Conservation (phyloP, 2,329 filamentous ascomycete genomes). For the Mariannaea elegans region DNA sequence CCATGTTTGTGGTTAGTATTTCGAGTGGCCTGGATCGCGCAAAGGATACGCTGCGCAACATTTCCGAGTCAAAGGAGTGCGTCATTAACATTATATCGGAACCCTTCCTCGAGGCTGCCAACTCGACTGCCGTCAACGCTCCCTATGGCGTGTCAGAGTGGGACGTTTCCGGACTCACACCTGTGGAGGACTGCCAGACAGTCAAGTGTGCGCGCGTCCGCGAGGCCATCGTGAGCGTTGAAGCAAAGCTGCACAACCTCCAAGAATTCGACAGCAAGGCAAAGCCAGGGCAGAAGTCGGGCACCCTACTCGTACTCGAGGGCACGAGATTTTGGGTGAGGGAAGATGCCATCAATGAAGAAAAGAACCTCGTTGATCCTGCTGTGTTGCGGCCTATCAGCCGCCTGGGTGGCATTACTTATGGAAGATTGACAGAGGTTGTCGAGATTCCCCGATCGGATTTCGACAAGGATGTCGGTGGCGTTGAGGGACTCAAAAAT, state of each 20-base stretch:
- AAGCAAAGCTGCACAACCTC: conserved; percentile 78
- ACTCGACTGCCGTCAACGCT: conserved; percentile 80
- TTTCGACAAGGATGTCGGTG: conserved; percentile 61
- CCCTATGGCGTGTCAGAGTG: conserved; percentile 83
- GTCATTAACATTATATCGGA: conserved; percentile 89
- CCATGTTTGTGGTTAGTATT: conserved; percentile 75
- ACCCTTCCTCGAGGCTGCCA: conserved; percentile 86
- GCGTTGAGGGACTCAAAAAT: conserved; percentile 64
- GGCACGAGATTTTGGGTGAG: conserved; percentile 88
- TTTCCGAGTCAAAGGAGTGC: conserved; percentile 77
- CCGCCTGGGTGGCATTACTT: conserved; percentile 87
- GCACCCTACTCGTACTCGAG: conserved; percentile 80
- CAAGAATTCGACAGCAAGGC: conserved; percentile 80
- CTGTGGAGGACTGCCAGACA: conserved; percentile 67
- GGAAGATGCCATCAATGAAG: conserved; percentile 86
- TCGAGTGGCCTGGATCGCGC: conserved; percentile 56
- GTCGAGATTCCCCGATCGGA: conserved; percentile 75
- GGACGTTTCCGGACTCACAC: conserved; percentile 79
- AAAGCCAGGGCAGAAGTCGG: conserved; percentile 77
- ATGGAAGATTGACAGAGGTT: conserved; percentile 74
- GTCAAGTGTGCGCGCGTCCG: conserved; percentile 78
- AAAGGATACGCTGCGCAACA: conserved; percentile 83
- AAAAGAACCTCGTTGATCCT: conserved; percentile 77
- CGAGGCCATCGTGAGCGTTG: conserved; percentile 85
- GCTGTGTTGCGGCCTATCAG: conserved; percentile 79